Evolutionary conservation across 306 rosid species (phyloP), one percentile per base, ranked within the genome.

Genomic region (Sindora glabra): DNA sequence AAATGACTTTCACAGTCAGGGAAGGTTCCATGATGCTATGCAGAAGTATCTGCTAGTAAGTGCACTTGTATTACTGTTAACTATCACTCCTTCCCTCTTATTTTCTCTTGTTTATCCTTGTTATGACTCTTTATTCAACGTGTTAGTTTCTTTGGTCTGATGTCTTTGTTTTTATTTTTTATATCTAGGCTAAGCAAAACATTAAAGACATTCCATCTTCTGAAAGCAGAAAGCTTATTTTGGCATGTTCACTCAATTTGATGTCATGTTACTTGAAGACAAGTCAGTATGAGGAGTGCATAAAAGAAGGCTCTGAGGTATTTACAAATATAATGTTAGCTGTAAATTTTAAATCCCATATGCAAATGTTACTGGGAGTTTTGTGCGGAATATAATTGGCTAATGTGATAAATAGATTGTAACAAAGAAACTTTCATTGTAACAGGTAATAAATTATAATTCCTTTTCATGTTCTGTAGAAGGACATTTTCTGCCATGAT

Each of bases 211-310:
- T 80, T 71, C 84, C 94, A 71, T 72, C 90, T 27, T 80, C 81
- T 25, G 81, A 82, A 78, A 89, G 95, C 72, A 83, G 69, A 69
- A 58, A 80, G 38, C 80, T 94, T 69, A 73, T 66, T 74, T 56
- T 78, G 86, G 99, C 99, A 8, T 84, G 96, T 79, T 89, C 99
- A 1, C 99, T 89, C 64, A 94, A 94, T 77, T 77, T 78, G 86
- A 94, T 89, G 97, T 84, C 97, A 56, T 94, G 99, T 71, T 89
- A 86, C 86, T 75, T 94, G 81, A 94, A 89, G 81, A 89, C 90
- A 63, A 70, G 33, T 58, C 86, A 86, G 76, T 89, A 82, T 61
- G 77, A 78, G 36, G 95, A 94, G 51, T 94, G 99, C 68, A 41
- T 89, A 68, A 67, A 69, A 46, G 95, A 94, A 79, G 99, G 99